Evolutionary conservation across 768 basidiomycete species (phyloP).

Genomic region (Sarcomyxa edulis): DNA sequence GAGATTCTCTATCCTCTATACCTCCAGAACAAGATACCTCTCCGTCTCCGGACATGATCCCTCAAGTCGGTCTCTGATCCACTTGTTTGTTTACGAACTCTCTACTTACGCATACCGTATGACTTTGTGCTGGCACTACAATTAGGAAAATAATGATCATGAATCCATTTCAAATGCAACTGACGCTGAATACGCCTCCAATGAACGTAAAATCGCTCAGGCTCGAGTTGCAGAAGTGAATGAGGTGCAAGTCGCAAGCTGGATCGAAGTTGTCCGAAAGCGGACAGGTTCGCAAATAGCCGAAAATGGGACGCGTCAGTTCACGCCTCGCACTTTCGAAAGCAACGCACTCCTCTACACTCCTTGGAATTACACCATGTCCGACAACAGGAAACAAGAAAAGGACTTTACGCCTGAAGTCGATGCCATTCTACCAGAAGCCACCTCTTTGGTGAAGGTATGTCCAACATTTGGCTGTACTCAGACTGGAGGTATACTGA

Average conservation of each 20-base stretch:
- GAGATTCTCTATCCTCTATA: no score
- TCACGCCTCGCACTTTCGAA: no score
- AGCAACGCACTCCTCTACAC: no score
- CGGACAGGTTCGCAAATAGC: no score
- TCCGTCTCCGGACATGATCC: slow-evolving; percentile 8
- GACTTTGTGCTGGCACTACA: slow-evolving; percentile 30
- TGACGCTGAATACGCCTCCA: slow-evolving; percentile 9
- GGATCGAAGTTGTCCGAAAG: no score
- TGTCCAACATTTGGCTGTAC: slow-evolving; percentile 15
- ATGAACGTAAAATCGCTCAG: slow-evolving; percentile 6
- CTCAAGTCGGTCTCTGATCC: slow-evolving; percentile 21
- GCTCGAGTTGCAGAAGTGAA: not conserved
- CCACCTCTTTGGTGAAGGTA: slow-evolving; percentile 68
- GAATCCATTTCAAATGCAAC: slow-evolving; percentile 23
- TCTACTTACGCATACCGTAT: slow-evolving; percentile 33
- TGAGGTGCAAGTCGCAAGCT: not conserved
- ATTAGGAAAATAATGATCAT: slow-evolving; percentile 23
- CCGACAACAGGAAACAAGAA: slow-evolving; percentile 80
- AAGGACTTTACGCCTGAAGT: slow-evolving; percentile 87
- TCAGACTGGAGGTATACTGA: not conserved
- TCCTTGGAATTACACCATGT: slow-evolving; percentile 50
- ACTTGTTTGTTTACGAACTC: slow-evolving; percentile 45
- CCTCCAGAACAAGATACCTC: slow-evolving; percentile 16
- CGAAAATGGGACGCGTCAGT: slow-evolving; percentile 67
- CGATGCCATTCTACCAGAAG: slow-evolving; percentile 66